Conservation (phyloP, 2,329 filamentous ascomycete species). For the Lecanosticta acicola region DNA sequence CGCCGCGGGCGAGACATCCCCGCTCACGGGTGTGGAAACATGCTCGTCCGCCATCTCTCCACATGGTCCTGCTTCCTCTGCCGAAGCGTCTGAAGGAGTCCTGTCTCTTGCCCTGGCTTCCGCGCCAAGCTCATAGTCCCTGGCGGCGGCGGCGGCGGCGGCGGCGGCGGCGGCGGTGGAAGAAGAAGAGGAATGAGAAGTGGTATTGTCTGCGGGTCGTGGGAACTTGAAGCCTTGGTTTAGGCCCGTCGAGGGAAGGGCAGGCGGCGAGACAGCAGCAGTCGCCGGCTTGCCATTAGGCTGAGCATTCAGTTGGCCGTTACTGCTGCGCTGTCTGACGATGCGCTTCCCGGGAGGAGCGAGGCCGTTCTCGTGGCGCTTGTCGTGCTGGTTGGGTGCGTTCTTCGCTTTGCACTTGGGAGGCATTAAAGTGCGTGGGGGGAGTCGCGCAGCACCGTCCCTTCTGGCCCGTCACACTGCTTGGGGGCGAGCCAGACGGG, state of each 20-base stretch:
- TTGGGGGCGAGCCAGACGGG: constrained; percentile 30
- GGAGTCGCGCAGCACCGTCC: constrained; percentile 14
- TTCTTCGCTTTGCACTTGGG: constrained; percentile 40
- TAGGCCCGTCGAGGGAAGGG: constrained; percentile 36
- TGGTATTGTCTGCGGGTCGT: constrained; percentile 27
- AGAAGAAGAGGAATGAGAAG: no score
- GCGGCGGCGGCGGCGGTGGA: constrained; percentile 9
- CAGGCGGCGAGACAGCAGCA: constrained; percentile 34
- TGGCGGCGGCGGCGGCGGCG: constrained; percentile 13
- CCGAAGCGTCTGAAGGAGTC: constrained; percentile 40
- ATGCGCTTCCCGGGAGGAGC: constrained; percentile 71
- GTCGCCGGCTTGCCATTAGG: constrained; percentile 35
- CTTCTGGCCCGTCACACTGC: constrained; percentile 26
- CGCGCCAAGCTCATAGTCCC: constrained; percentile 23
- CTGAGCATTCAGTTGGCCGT: constrained; percentile 41
- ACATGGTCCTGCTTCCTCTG: constrained; percentile 32
- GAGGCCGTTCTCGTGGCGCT: constrained; percentile 79
- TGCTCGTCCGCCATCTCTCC: constrained; percentile 30
- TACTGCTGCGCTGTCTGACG: constrained; percentile 41
- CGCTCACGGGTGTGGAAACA: constrained; percentile 24
- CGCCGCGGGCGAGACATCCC: constrained; percentile 17
- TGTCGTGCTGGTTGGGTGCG: constrained; percentile 44
- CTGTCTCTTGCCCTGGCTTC: constrained; percentile 32
- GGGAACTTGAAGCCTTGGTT: constrained; percentile 34
- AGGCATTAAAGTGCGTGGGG: constrained; percentile 42